phyloP scores from a whole-genome alignment of 176 grass and related monocot species.

The Luzula sylvatica region DNA sequence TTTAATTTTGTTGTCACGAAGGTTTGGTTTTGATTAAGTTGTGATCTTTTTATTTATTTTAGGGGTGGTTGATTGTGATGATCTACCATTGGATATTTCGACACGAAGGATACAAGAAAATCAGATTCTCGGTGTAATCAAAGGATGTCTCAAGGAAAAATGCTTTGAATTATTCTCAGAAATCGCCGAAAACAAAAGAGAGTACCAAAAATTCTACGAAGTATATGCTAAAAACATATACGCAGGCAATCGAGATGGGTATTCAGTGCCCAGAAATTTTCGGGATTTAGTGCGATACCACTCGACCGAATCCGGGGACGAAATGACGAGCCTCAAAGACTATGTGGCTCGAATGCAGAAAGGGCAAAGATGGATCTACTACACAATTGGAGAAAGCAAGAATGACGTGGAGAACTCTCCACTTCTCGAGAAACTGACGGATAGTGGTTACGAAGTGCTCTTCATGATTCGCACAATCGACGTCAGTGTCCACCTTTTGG shows the following conservation, averaged over 20 bases:
- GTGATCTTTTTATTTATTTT: no score
- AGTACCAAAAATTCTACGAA: conserved; percentile 56
- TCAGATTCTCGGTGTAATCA: conserved; percentile 54
- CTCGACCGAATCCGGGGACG: conserved; percentile 45
- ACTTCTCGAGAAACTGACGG: conserved; percentile 45
- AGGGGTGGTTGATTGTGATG: conserved; percentile 52
- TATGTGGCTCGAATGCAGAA: conserved; percentile 47
- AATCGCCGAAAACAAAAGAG: conserved; percentile 44
- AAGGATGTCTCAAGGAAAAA: conserved; percentile 37
- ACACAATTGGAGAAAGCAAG: conserved; percentile 52
- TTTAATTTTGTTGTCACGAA: no score
- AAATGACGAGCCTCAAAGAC: conserved; percentile 51
- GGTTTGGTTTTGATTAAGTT: no score
- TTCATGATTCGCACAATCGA: no score
- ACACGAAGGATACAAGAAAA: conserved; percentile 47
- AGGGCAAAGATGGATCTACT: conserved; percentile 51
- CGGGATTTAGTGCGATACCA: conserved; percentile 42
- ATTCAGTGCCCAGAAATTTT: conserved; percentile 40
- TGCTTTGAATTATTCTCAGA: conserved; percentile 59
- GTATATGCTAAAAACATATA: conserved; percentile 61
- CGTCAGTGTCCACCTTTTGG: no score
- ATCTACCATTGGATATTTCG: conserved; percentile 52
- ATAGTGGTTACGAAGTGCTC: conserved; percentile 53
- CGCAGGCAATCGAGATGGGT: no score
- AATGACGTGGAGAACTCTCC: conserved; percentile 59